Evolutionary conservation across 495 filamentous ascomycete genomes (phyloP).

Genomic region (Saxophila tyrrhenica): DNA sequence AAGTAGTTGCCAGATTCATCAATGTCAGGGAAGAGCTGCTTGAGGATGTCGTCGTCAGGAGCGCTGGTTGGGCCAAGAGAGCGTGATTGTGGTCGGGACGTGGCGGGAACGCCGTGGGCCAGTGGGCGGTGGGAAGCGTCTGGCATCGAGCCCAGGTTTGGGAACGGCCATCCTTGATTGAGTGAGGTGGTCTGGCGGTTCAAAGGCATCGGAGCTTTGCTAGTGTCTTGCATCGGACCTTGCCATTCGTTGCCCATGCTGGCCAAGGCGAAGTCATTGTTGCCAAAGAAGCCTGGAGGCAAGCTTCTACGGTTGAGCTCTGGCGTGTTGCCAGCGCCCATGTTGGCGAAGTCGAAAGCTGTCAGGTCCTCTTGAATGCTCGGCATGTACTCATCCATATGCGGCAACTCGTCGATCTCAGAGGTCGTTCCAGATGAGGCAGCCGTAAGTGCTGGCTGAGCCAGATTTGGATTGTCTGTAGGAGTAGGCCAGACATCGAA

Average conservation of each 20-base stretch:
- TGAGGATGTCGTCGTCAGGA: slow-evolving; percentile 11
- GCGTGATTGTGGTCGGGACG: slow-evolving; percentile 1
- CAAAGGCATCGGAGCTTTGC: not conserved
- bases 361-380: slow-evolving; percentile 15
- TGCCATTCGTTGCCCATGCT: slow-evolving; percentile 1
- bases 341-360: slow-evolving; percentile 4
- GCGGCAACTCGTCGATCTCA: slow-evolving; percentile 25
- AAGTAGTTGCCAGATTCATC: not conserved
- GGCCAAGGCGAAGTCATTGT: not conserved
- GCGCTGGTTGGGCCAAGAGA: slow-evolving; percentile 9
- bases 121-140: not conserved
- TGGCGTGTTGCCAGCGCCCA: not conserved
- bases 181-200: not conserved
- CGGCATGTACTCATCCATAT: slow-evolving; percentile 12
- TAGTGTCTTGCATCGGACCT: not conserved
- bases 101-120: not conserved
- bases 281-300: slow-evolving; percentile 15
- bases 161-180: not conserved
- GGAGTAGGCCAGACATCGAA: slow-evolving; percentile 20
- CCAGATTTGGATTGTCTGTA: slow-evolving; percentile 11
- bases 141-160: not conserved
- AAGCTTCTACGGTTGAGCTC: slow-evolving; percentile 16
- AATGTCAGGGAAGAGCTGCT: slow-evolving; percentile 17
- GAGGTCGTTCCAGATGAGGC: slow-evolving; percentile 29
- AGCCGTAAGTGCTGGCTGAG: slow-evolving; percentile 25